Percentiles rank a stretch among this genome's conserved stretches.
These are phyloP conservation scores for Saksenaea vasiformis DNA, from an alignment of 371 early-diverging fungal species.

Conservation along the genomic window DNA sequence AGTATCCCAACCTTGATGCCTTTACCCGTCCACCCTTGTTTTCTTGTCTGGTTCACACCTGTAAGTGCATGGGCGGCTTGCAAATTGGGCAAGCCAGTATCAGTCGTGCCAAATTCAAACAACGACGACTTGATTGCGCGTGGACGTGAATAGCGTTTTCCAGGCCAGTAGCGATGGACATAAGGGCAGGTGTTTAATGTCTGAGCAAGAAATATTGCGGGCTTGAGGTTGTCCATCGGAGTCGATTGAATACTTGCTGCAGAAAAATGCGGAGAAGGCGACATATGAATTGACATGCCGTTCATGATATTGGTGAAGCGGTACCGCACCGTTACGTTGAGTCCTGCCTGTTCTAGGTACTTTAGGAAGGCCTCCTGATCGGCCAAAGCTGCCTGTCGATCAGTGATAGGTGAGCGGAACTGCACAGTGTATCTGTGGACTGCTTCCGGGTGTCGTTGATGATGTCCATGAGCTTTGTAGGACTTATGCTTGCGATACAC, in stretches of 20 bases:
- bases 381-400: constrained; percentile 6
- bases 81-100: constrained; percentile 15
- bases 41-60: constrained; percentile 10
- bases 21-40: constrained; percentile 7
- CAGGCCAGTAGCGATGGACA: constrained; percentile 20
- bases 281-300: constrained; percentile 20
- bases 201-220: constrained; percentile 18
- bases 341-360: constrained; percentile 10
- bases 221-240: background rate
- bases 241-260: background rate
- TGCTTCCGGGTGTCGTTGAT: constrained; percentile 7
- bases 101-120: background rate
- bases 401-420: constrained; percentile 12
- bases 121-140: background rate
- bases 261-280: background rate
- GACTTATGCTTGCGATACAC: background rate
- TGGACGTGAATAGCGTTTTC: constrained; percentile 18
- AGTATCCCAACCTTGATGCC: constrained; percentile 20
- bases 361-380: constrained; percentile 20
- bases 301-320: constrained; percentile 17
- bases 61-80: constrained; percentile 17
- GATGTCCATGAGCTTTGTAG: background rate
- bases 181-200: constrained; percentile 11
- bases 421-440: constrained; percentile 19
- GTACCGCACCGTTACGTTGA: constrained; percentile 21